These are phyloP conservation scores for Kodamaea kakaduensis DNA, from an alignment of 805 yeast species.

Conservation along the genomic window DNA sequence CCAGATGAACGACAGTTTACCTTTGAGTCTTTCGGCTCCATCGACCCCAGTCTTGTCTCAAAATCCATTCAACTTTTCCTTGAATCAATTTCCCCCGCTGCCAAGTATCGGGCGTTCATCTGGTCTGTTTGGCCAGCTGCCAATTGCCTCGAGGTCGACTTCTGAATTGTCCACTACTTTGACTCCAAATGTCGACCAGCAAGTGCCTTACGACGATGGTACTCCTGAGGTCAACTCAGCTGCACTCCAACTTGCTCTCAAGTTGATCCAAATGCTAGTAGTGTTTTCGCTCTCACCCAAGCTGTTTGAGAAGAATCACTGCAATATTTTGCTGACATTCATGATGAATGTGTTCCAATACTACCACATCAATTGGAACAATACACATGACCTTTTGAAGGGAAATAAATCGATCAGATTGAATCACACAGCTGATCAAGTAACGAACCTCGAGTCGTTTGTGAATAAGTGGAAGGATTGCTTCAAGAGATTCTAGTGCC, in stretches of 20 bases:
- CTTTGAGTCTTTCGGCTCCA: constrained; percentile 43
- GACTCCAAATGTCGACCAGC: constrained; percentile 1
- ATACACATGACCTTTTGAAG: constrained; percentile 29
- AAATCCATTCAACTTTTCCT: constrained; percentile 7
- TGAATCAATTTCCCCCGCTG: constrained; percentile 1
- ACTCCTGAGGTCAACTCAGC: constrained; percentile 21
- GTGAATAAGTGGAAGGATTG: constrained; percentile 35
- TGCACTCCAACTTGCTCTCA: constrained; percentile 26
- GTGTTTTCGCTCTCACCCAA: constrained; percentile 32
- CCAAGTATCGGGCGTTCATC: constrained; percentile 4
- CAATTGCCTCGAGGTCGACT: constrained; percentile 1
- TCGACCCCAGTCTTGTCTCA: constrained; percentile 32
- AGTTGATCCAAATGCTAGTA: constrained; percentile 32
- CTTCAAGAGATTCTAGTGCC: constrained; percentile 23
- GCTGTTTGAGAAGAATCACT: constrained; percentile 25
- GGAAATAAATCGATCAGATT: constrained; percentile 34
- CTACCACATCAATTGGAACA: constrained; percentile 42
- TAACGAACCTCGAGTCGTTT: constrained; percentile 33
- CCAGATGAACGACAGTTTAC: constrained; percentile 40
- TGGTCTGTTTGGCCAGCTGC: constrained; percentile 3
- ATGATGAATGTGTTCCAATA: constrained; percentile 31
- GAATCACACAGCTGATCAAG: constrained; percentile 32
- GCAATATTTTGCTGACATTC: constrained; percentile 31
- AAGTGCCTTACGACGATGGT: constrained; percentile 2
- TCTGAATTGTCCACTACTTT: constrained; percentile 6